Conservation (phyloP, 768 basidiomycete genomes). For the Pisolithus marmoratus region DNA sequence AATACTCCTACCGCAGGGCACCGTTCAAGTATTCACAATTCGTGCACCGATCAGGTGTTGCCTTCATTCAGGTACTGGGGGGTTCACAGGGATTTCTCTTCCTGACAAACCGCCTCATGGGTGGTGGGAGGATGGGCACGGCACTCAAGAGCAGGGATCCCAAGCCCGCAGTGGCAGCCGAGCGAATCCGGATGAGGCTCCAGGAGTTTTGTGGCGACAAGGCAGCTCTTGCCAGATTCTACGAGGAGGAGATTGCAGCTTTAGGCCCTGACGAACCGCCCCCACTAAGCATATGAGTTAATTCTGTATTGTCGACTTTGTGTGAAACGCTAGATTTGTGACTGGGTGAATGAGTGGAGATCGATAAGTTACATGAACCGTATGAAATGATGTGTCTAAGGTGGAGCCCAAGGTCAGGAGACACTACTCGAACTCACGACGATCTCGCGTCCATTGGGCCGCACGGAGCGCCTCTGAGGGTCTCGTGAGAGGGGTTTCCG, state of each 20-base stretch:
- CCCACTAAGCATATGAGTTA: constrained; percentile 38
- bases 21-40: constrained; percentile 84
- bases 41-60: constrained; percentile 84
- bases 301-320: constrained; percentile 7
- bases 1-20: constrained; percentile 83
- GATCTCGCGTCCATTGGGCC: constrained; percentile 68
- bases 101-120: constrained; percentile 83
- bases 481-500: constrained; percentile 70
- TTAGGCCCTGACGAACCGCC: constrained; percentile 39
- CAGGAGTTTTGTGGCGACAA: constrained; percentile 61
- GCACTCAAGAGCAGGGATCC: constrained; percentile 50
- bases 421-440: constrained; percentile 44
- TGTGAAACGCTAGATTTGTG: constrained; percentile 6
- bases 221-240: constrained; percentile 54
- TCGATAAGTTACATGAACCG: not conserved
- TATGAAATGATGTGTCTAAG: constrained; percentile 1
- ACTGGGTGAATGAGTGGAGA: not conserved
- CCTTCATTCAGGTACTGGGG: constrained; percentile 84
- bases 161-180: constrained; percentile 52
- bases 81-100: constrained; percentile 79
- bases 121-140: constrained; percentile 56
- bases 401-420: constrained; percentile 18
- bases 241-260: constrained; percentile 60
- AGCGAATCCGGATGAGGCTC: constrained; percentile 55
- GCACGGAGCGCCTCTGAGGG: constrained; percentile 54